Evolutionary conservation across 2,329 filamentous ascomycete genomes (phyloP).

Genomic region (Colletotrichum incanum): DNA sequence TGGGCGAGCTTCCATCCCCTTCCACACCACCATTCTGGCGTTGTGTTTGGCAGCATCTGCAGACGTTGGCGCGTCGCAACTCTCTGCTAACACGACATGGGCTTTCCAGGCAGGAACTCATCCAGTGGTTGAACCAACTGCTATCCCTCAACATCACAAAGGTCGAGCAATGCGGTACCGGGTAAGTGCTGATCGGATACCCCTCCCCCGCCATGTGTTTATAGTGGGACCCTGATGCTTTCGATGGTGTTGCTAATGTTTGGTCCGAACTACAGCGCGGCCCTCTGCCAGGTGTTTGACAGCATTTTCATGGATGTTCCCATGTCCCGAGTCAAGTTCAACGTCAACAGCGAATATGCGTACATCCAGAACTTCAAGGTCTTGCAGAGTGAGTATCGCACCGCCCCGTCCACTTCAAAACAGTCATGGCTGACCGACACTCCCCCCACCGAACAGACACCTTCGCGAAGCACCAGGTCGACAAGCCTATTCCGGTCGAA

Average conservation of each 20-base stretch:
- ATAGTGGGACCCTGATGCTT: slow-evolving; percentile 40
- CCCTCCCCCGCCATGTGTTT: slow-evolving; percentile 48
- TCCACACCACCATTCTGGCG: slow-evolving; percentile 12
- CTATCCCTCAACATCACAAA: slow-evolving; percentile 98
- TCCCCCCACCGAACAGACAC: slow-evolving; percentile 68
- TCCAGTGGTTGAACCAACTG: slow-evolving; percentile 97
- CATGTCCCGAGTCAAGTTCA: slow-evolving; percentile 98
- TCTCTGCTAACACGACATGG: slow-evolving; percentile 45
- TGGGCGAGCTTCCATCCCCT: slow-evolving; percentile 48
- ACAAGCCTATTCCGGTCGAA: slow-evolving; percentile 91
- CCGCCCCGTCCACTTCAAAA: background rate
- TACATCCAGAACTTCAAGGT: slow-evolving; percentile 99
- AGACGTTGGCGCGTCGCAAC: slow-evolving; percentile 20
- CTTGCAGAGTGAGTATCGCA: slow-evolving; percentile 82
- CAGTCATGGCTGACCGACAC: slow-evolving; percentile 19
- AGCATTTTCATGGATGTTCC: slow-evolving; percentile 97
- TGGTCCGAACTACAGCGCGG: slow-evolving; percentile 74
- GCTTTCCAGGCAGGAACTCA: slow-evolving; percentile 86
- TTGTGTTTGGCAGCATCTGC: background rate
- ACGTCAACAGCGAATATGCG: slow-evolving; percentile 95
- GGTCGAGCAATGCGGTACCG: slow-evolving; percentile 98
- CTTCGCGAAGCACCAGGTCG: slow-evolving; percentile 89
- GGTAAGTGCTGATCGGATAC: slow-evolving; percentile 73
- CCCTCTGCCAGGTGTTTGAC: slow-evolving; percentile 97
- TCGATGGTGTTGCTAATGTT: slow-evolving; percentile 45